A percentile compares a stretch with the other conserved stretches of the same genome.
These are phyloP conservation scores for Blastobotrys indianensis DNA, from an alignment of 1,139 yeast species.

Conservation along the genomic window DNA sequence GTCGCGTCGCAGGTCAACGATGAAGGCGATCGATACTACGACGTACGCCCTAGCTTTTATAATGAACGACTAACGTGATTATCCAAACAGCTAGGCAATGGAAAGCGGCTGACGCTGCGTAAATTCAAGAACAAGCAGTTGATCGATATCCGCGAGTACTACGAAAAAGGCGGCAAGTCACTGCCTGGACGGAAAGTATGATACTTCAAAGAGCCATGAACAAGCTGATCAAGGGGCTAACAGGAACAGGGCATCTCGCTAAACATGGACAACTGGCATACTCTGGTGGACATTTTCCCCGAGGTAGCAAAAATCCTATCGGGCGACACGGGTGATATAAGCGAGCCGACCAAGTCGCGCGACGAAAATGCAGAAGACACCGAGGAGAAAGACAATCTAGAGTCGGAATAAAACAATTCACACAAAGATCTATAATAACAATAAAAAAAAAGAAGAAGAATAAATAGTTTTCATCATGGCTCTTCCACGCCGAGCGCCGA, in stretches of 20 bases:
- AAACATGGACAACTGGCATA: constrained; percentile 63
- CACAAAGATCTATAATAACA: neutral
- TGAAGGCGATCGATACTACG: too few species aligned
- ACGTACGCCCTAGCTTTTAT: too few species aligned
- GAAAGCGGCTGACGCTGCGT: constrained; percentile 66
- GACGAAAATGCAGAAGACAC: too few species aligned
- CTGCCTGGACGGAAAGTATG: constrained; percentile 69
- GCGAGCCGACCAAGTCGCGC: too few species aligned
- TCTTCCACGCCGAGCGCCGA: neutral
- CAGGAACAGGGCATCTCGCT: constrained; percentile 57
- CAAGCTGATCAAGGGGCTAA: neutral
- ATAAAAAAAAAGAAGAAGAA: neutral
- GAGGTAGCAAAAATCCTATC: constrained; percentile 54
- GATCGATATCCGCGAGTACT: constrained; percentile 79
- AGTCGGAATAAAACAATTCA: neutral
- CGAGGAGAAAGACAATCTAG: too few species aligned
- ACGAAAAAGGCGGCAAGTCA: constrained; percentile 52
- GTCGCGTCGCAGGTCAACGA: too few species aligned
- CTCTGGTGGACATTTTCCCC: constrained; percentile 46
- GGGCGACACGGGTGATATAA: too few species aligned
- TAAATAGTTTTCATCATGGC: neutral
- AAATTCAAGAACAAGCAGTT: constrained; percentile 58
- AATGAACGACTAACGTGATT: too few species aligned
- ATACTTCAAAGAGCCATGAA: neutral
- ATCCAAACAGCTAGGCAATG: constrained; percentile 48